These are phyloP conservation scores for Agaricus subrufescens DNA, from an alignment of 768 basidiomycete genomes.

Conservation along the genomic window DNA sequence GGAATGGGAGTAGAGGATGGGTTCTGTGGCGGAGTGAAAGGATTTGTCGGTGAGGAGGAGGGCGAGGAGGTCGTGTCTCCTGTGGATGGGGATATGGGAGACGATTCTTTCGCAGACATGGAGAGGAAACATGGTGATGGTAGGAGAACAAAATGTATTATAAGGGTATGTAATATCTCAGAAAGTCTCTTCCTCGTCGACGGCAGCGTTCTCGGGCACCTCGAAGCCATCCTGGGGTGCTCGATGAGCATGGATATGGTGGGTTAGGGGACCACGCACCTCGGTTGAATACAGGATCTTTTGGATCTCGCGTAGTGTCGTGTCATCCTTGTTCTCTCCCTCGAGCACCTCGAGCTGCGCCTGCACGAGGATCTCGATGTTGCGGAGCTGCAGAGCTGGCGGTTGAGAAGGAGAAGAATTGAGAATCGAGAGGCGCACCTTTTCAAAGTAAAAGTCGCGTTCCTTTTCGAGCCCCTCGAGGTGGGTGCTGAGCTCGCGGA, in stretches of 20 bases:
- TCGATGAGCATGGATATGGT: background rate
- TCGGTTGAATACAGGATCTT: constrained; percentile 93
- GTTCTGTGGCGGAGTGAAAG: constrained; percentile 44
- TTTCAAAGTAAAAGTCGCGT: constrained; percentile 97
- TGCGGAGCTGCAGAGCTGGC: constrained; percentile 60
- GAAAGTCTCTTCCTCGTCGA: constrained; percentile 83
- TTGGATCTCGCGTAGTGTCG: constrained; percentile 73
- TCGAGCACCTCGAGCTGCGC: constrained; percentile 65
- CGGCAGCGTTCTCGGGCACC: constrained; percentile 61
- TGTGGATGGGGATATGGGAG: constrained; percentile 10
- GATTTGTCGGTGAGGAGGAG: too few species aligned
- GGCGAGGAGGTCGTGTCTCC: too few species aligned
- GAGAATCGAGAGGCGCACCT: too few species aligned
- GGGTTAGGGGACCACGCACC: constrained; percentile 42
- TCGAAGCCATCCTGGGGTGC: constrained; percentile 84
- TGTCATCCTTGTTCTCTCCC: constrained; percentile 50
- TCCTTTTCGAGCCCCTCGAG: constrained; percentile 95
- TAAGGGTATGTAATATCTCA: constrained; percentile 17
- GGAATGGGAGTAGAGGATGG: constrained; percentile 27
- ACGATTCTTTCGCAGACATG: background rate
- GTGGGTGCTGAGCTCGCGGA: constrained; percentile 76
- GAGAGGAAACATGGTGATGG: background rate
- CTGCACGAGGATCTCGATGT: constrained; percentile 94
- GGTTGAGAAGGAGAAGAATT: too few species aligned
- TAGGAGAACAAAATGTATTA: background rate